Conservation (phyloP, 1,139 yeast genomes). For the Hyphopichia fennica region DNA sequence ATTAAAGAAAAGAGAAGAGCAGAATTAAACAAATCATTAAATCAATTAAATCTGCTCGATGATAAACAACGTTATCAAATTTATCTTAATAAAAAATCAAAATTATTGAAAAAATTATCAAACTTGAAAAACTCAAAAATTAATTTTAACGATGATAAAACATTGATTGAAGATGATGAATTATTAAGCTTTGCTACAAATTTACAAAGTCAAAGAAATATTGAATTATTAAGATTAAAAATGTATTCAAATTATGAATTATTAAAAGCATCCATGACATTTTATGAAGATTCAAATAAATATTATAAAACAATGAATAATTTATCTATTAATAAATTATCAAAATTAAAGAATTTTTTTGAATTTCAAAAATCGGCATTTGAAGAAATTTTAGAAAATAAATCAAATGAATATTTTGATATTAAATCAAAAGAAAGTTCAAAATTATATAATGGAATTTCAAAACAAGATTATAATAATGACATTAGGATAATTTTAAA, state of each 20-base stretch:
- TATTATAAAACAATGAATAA: constrained; percentile 34
- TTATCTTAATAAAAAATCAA: constrained; percentile 21
- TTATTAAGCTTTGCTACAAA: constrained; percentile 16
- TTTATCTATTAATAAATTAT: constrained; percentile 33
- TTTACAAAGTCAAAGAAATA: constrained; percentile 28
- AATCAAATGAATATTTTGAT: constrained; percentile 21
- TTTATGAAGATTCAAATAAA: constrained; percentile 41
- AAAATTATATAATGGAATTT: constrained; percentile 33
- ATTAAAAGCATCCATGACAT: constrained; percentile 31
- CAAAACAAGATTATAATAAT: constrained; percentile 26
- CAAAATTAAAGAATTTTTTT: constrained; percentile 41
- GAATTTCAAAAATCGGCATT: constrained; percentile 37
- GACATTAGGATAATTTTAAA: constrained; percentile 27
- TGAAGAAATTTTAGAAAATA: constrained; percentile 19
- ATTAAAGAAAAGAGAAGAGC: constrained; percentile 26
- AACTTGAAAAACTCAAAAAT: constrained; percentile 28
- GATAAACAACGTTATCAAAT: constrained; percentile 17
- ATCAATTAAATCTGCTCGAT: constrained; percentile 17
- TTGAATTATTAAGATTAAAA: constrained; percentile 35
- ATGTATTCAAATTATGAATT: constrained; percentile 36
- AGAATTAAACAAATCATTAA: constrained; percentile 17
- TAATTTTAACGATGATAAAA: constrained; percentile 17
- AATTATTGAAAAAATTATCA: constrained; percentile 25
- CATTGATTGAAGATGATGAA: constrained; percentile 29
- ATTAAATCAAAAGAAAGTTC: constrained; percentile 36